A percentile compares a stretch with the other conserved stretches of the same genome.
Conservation (phyloP, 768 basidiomycete species). For the Hypholoma sublateritium region DNA sequence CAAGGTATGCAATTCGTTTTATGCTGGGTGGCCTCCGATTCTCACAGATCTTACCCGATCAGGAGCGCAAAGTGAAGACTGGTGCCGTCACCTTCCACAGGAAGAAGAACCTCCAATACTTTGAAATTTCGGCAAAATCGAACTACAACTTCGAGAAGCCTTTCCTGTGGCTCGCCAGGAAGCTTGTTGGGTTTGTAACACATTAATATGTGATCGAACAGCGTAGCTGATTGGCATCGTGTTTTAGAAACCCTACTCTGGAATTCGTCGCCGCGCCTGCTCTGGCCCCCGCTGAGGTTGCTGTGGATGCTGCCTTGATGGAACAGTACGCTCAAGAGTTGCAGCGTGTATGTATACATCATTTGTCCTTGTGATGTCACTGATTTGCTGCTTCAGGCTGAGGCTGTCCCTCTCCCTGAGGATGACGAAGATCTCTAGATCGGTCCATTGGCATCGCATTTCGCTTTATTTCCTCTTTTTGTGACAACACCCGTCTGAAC, state of each 20-base stretch:
- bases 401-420: slow-evolving; percentile 92
- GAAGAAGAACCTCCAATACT: slow-evolving; percentile 99
- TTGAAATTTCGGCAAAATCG: slow-evolving; percentile 99
- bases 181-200: slow-evolving; percentile 85
- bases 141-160: slow-evolving; percentile 99
- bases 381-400: slow-evolving; percentile 55
- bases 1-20: slow-evolving; percentile 62
- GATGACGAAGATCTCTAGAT: slow-evolving; percentile 86
- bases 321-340: slow-evolving; percentile 78
- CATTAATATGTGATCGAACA: background rate
- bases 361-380: background rate
- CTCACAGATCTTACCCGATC: slow-evolving; percentile 11
- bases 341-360: slow-evolving; percentile 45
- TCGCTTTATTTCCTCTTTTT: slow-evolving; percentile 18
- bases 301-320: slow-evolving; percentile 79
- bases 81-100: slow-evolving; percentile 98
- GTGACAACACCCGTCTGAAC: slow-evolving; percentile 21
- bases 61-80: slow-evolving; percentile 99
- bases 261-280: slow-evolving; percentile 98
- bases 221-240: slow-evolving; percentile 3
- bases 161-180: slow-evolving; percentile 98
- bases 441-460: slow-evolving; percentile 19
- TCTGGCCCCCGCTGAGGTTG: slow-evolving; percentile 90
- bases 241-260: slow-evolving; percentile 70
- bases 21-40: slow-evolving; percentile 5